A percentile compares a stretch with the other conserved stretches of the same genome.
Evolutionary conservation across 306 rosid genomes (phyloP).

Genomic region (Castanea mollissima): DNA sequence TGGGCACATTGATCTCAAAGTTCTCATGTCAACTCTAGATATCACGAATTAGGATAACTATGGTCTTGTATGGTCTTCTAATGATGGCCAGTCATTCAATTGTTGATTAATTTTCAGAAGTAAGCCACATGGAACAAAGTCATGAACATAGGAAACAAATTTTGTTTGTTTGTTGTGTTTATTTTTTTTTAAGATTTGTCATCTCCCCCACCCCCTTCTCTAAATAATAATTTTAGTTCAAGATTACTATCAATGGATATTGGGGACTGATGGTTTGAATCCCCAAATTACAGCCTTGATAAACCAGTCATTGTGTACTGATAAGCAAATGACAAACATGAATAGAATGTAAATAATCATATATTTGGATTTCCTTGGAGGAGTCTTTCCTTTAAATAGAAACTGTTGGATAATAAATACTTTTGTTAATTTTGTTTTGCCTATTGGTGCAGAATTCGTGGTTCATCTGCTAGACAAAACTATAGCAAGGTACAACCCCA

Average conservation of each 20-base stretch:
- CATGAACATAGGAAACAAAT: not conserved
- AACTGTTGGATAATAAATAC: not conserved
- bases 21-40: not conserved
- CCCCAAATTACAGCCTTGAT: too few relatives aligned
- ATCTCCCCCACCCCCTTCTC: not conserved
- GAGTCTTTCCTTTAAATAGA: too few relatives aligned
- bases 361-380: not conserved
- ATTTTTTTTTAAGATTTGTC: not conserved
- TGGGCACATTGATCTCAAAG: too few relatives aligned
- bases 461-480: slow-evolving; percentile 72
- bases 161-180: not conserved
- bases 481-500: slow-evolving; percentile 66
- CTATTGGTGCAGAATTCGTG: slow-evolving; percentile 65
- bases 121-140: not conserved
- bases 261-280: too few relatives aligned
- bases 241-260: too few relatives aligned
- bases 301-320: too few relatives aligned
- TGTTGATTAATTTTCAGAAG: not conserved
- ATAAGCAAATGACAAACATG: too few relatives aligned
- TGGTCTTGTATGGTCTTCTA: not conserved
- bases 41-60: not conserved
- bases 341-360: too few relatives aligned
- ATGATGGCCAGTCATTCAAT: not conserved
- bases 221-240: not conserved
- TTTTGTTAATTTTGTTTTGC: slow-evolving; percentile 18